Percentiles rank a stretch among this genome's conserved stretches.
phyloP scores from a whole-genome alignment of 805 yeast species.

The Spencermartinsiella europaea region DNA sequence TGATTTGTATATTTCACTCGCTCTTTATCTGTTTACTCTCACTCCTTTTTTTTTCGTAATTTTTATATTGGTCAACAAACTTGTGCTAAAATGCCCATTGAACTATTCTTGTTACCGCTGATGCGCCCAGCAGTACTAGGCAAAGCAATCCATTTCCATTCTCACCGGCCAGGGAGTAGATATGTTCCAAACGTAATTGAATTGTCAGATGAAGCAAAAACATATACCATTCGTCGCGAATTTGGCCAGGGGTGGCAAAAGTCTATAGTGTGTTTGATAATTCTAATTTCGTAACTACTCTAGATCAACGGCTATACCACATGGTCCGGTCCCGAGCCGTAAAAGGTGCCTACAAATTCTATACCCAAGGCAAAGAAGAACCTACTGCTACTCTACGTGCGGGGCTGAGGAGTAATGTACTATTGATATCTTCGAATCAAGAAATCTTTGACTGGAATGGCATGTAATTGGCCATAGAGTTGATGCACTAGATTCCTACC shows the following conservation, averaged over 20 bases:
- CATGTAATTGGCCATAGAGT: slow-evolving; percentile 55
- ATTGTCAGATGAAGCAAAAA: slow-evolving; percentile 29
- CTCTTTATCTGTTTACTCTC: no score
- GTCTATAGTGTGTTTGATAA: slow-evolving; percentile 49
- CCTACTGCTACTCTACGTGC: slow-evolving; percentile 58
- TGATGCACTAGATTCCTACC: slow-evolving; percentile 56
- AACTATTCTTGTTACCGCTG: slow-evolving; percentile 51
- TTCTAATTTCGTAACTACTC: slow-evolving; percentile 28
- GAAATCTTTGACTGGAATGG: slow-evolving; percentile 60
- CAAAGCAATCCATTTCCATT: slow-evolving; percentile 48
- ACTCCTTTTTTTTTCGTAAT: no score
- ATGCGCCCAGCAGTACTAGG: slow-evolving; percentile 57
- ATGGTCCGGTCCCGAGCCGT: slow-evolving; percentile 60
- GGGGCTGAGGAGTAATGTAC: slow-evolving; percentile 54
- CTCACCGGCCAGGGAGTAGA: slow-evolving; percentile 52
- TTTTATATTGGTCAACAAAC: no score
- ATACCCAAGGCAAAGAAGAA: slow-evolving; percentile 46
- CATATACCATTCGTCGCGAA: slow-evolving; percentile 47
- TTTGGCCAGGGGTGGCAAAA: slow-evolving; percentile 61
- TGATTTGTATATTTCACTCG: no score
- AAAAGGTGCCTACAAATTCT: slow-evolving; percentile 61
- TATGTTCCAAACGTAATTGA: slow-evolving; percentile 52
- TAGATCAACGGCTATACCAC: slow-evolving; percentile 43
- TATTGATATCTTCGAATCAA: slow-evolving; percentile 44
- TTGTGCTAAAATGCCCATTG: slow-evolving; percentile 66